Conservation (phyloP, 345 rosid species). For the Theobroma cacao region DNA sequence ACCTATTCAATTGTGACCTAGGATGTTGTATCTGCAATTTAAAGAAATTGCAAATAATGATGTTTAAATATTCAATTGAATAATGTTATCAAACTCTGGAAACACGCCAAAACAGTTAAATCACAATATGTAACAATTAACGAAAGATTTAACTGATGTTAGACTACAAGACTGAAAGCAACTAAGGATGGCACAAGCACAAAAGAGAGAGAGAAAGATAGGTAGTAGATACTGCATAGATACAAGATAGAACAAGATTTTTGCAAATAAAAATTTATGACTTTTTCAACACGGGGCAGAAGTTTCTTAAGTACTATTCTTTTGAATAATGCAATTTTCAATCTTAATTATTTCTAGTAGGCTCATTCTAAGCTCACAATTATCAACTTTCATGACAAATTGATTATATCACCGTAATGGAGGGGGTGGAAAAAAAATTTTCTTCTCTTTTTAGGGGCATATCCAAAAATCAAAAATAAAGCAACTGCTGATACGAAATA, state of each 20-base stretch:
- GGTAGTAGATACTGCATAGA: neutral
- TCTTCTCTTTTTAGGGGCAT: neutral
- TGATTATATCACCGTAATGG: neutral
- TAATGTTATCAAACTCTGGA: neutral
- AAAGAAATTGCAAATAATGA: neutral
- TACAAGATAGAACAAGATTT: neutral
- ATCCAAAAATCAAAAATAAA: neutral
- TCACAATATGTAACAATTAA: neutral
- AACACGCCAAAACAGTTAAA: neutral
- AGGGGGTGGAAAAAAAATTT: neutral
- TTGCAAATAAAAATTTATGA: neutral
- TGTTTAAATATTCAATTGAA: neutral
- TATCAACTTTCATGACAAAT: neutral
- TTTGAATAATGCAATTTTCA: neutral
- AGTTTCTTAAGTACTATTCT: neutral
- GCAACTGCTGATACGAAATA: neutral
- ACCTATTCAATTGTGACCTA: constrained; percentile 74
- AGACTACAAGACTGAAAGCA: neutral
- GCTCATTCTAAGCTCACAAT: neutral
- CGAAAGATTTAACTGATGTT: neutral
- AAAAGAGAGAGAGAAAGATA: neutral
- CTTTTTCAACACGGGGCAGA: neutral
- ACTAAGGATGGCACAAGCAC: neutral
- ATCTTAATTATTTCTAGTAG: neutral
- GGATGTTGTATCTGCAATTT: constrained; percentile 87